Base-by-base conservation (phyloP, 1,139 yeast genomes). In the Suhomyces coccinellae region DNA sequence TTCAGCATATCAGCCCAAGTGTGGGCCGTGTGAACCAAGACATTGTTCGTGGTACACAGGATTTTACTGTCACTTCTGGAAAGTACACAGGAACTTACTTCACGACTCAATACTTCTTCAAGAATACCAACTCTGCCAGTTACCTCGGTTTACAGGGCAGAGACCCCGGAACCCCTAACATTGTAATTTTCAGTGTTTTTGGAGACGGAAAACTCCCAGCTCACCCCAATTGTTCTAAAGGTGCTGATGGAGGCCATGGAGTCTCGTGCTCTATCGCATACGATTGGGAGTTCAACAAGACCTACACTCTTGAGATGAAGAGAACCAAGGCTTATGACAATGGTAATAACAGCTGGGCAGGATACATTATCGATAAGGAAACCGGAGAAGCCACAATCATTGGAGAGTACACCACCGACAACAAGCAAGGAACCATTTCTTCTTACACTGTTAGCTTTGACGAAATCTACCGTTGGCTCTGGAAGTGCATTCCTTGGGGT, bases 211-310 rank as follows among this genome's bases (percentile, higher is more conserved):
- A 38, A 9, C 11, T 24, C 13, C 28, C 41, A 10, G 12, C 31
- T 11, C 41, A 40, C 14, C 38, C 47, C 4, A 36, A 36, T n/a
- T 33, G 41, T 13, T 2, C 1, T 3, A 3, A 20, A 4, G 48
- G 46, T 15, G 44, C 46, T 3, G 43, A 43, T 24, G 34, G 35
- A 6, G 38, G 38, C 4, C 12, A 24, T 4, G 49, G 49, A 8
- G 40, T 46, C 11, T 34, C 43, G 4, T 46, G 49, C 28, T 31
- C 33, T 6, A 8, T 15, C 11, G 29, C 22, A 27, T 40, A 24
- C 15, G 40, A 41, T 9, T 46, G 49, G 49, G 9, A 43, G 24
- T 46, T 32, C 13, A 31, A 37, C 33, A 33, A 37, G 6, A 37
- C 22, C n/a, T 46, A 46, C 24, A 37, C 36, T 22, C 16, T 26